Conservation (phyloP, 345 rosid genomes). For the Lepidium africanum region DNA sequence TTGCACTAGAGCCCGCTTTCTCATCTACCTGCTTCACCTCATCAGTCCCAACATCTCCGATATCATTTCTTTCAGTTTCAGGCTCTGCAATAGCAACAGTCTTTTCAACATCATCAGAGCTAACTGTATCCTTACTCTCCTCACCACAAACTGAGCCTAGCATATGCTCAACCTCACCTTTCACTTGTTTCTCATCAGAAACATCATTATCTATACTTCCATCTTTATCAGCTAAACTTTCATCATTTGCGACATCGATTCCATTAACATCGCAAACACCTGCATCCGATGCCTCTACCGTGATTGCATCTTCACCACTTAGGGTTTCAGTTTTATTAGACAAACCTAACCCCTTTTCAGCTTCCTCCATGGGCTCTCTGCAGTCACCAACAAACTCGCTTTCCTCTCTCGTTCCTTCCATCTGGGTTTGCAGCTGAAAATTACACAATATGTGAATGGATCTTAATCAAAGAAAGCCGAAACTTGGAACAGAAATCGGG, state of each 20-base stretch:
- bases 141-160: neutral
- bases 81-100: neutral
- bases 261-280: slow-evolving; percentile 5
- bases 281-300: neutral
- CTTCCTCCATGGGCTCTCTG: slow-evolving; percentile 13
- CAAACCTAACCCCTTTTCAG: neutral
- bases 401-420: slow-evolving; percentile 19
- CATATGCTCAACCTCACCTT: neutral
- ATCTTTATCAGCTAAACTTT: neutral
- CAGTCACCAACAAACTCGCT: neutral
- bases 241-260: neutral
- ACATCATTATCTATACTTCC: neutral
- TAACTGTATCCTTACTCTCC: neutral
- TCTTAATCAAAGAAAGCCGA: neutral
- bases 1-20: neutral
- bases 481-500: neutral
- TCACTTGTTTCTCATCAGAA: neutral
- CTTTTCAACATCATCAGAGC: neutral
- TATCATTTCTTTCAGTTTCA: neutral
- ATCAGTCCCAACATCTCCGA: neutral
- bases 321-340: slow-evolving; percentile 16
- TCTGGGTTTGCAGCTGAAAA: neutral
- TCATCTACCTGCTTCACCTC: neutral
- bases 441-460: neutral
- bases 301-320: neutral